Evolutionary conservation across 2,329 filamentous ascomycete species (phyloP).

Genomic region (Penicillium glabrum): DNA sequence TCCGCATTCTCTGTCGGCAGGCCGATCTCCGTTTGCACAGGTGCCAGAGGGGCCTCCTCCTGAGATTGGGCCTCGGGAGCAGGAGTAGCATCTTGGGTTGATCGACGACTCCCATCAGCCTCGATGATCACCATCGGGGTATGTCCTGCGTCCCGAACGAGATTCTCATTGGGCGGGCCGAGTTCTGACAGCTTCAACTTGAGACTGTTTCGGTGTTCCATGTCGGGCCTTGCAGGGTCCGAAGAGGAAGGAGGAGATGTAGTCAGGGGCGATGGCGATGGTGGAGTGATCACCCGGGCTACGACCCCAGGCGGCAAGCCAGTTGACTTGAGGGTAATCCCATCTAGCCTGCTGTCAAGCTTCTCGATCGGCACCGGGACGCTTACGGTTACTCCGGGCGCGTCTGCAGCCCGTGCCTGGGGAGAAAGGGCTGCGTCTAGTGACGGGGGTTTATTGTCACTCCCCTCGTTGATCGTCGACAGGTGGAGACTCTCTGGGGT

Average conservation of each 20-base stretch:
- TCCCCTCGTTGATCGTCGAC: slow-evolving; percentile 30
- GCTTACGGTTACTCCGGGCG: slow-evolving; percentile 26
- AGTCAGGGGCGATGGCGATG: slow-evolving; percentile 32
- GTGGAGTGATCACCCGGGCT: slow-evolving; percentile 44
- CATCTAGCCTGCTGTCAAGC: slow-evolving; percentile 47
- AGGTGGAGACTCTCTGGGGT: slow-evolving; percentile 25
- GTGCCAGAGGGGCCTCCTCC: slow-evolving; percentile 35
- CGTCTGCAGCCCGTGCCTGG: slow-evolving; percentile 34
- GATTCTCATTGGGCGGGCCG: slow-evolving; percentile 39
- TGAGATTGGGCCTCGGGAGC: slow-evolving; percentile 21
- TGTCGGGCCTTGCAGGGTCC: slow-evolving; percentile 19
- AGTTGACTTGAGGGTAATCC: slow-evolving; percentile 49
- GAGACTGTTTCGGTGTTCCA: slow-evolving; percentile 33
- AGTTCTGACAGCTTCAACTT: slow-evolving; percentile 39
- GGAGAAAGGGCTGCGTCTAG: slow-evolving; percentile 44
- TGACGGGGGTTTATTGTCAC: slow-evolving; percentile 32
- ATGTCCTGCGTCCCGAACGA: slow-evolving; percentile 44
- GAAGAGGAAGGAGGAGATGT: slow-evolving; percentile 28
- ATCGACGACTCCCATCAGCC: slow-evolving; percentile 27
- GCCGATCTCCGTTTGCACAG: slow-evolving; percentile 29
- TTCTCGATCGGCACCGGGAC: slow-evolving; percentile 48
- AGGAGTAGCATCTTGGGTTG: slow-evolving; percentile 22
- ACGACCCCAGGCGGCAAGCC: slow-evolving; percentile 44
- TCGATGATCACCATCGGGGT: slow-evolving; percentile 47
- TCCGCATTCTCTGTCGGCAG: slow-evolving; percentile 40